phyloP scores from a whole-genome alignment of 1,284 basidiomycete species.

The Boletellus sp. region DNA sequence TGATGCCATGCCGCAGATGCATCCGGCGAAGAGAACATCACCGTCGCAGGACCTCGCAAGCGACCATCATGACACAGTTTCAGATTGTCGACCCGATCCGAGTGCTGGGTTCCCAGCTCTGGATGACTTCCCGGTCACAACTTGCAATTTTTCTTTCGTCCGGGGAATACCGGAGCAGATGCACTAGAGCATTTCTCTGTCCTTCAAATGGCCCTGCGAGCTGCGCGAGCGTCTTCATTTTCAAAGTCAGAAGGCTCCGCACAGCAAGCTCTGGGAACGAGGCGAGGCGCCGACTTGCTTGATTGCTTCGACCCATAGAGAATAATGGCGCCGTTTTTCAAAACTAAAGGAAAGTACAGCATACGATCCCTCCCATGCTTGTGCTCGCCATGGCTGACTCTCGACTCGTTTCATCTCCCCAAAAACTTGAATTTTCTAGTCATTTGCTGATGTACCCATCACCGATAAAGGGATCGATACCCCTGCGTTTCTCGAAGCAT shows the following conservation, averaged over 20 bases:
- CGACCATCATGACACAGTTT: constrained; percentile 21
- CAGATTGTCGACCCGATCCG: constrained; percentile 4
- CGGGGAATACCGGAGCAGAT: constrained; percentile 18
- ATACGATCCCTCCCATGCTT: background rate
- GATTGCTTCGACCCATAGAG: background rate
- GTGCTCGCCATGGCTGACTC: background rate
- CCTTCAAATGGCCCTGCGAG: constrained; percentile 11
- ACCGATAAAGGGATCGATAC: constrained; percentile 90
- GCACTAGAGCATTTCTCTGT: constrained; percentile 20
- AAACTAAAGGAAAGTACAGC: constrained; percentile 66
- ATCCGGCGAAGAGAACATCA: constrained; percentile 13
- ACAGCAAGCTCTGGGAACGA: no score
- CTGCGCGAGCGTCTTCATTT: constrained; percentile 2
- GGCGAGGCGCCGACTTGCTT: no score
- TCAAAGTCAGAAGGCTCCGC: no score
- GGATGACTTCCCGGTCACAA: constrained; percentile 21
- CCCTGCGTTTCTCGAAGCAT: constrained; percentile 82
- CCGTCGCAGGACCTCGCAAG: constrained; percentile 20
- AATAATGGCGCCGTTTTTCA: constrained; percentile 82
- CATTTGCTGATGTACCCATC: constrained; percentile 86
- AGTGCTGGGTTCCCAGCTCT: constrained; percentile 17
- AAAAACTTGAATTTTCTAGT: constrained; percentile 43
- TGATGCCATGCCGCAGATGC: constrained; percentile 18
- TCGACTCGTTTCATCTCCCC: background rate
- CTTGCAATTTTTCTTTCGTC: constrained; percentile 19